phyloP scores from a whole-genome alignment of 2,329 filamentous ascomycete genomes.

The Ascochyta fabae region DNA sequence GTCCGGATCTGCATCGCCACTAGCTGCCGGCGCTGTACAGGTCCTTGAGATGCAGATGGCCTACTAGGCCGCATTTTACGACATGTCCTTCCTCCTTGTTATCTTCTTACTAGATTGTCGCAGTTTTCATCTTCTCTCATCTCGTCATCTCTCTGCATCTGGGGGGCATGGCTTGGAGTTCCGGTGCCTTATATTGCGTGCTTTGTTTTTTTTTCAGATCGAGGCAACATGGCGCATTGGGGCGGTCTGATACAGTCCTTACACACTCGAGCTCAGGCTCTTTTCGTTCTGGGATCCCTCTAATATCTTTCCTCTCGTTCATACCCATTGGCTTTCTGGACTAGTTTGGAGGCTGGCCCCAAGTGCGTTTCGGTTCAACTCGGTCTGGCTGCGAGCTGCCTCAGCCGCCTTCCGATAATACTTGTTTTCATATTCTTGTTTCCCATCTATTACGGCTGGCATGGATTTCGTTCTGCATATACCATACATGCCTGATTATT shows the following conservation, averaged over 20 bases:
- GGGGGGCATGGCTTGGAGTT: constrained; percentile 47
- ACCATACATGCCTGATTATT: constrained; percentile 44
- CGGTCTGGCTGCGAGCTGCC: constrained; percentile 30
- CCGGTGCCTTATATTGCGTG: constrained; percentile 25
- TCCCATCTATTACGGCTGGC: constrained; percentile 25
- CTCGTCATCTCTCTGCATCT: constrained; percentile 39
- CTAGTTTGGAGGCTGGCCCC: constrained; percentile 48
- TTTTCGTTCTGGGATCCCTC: constrained; percentile 37
- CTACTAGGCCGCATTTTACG: constrained; percentile 41
- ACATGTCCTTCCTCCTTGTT: constrained; percentile 28
- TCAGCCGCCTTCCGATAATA: constrained; percentile 37
- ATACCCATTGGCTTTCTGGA: constrained; percentile 47
- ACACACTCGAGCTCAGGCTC: constrained; percentile 46
- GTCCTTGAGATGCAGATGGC: constrained; percentile 54
- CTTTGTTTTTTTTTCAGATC: constrained; percentile 27
- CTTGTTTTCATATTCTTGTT: constrained; percentile 28
- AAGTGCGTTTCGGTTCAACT: constrained; percentile 38
- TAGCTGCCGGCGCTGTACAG: constrained; percentile 50
- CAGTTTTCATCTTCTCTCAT: constrained; percentile 18
- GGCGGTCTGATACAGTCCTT: constrained; percentile 43
- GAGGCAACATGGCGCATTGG: constrained; percentile 45
- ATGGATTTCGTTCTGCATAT: constrained; percentile 43
- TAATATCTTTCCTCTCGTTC: constrained; percentile 47
- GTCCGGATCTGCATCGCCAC: constrained; percentile 51
- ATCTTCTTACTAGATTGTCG: constrained; percentile 42